Percentiles rank a stretch among this genome's conserved stretches.
phyloP scores from a whole-genome alignment of 257 asterid genomes.

The Anisodus tanguticus region DNA sequence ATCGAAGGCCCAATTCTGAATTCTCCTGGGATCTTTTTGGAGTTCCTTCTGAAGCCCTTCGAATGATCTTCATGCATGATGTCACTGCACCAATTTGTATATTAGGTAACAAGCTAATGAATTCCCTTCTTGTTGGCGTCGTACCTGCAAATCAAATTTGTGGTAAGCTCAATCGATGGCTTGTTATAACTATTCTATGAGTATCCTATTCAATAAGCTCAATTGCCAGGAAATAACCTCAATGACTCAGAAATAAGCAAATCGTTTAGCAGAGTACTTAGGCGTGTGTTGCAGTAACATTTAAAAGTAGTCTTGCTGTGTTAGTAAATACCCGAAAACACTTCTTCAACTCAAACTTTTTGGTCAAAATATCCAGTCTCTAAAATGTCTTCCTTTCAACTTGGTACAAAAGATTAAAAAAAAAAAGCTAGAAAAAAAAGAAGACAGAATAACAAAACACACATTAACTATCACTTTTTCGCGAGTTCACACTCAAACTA shows the following conservation, averaged over 20 bases:
- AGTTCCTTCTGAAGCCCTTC: neutral
- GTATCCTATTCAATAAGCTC: neutral
- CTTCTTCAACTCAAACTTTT: neutral
- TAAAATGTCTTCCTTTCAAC: neutral
- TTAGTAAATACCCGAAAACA: neutral
- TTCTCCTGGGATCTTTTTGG: neutral
- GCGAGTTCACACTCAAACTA: no score
- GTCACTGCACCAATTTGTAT: neutral
- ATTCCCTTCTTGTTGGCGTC: neutral
- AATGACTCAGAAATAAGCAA: neutral
- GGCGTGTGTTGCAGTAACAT: neutral
- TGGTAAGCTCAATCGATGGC: neutral
- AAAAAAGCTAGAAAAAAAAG: neutral
- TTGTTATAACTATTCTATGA: neutral
- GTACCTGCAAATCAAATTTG: neutral
- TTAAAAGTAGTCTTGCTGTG: neutral
- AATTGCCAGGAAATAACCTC: neutral
- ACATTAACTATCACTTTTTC: no score
- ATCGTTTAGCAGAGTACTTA: neutral
- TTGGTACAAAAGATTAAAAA: neutral
- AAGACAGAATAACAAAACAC: neutral
- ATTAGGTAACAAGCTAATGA: neutral
- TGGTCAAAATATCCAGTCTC: neutral
- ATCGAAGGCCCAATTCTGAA: neutral
- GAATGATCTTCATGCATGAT: neutral